These are phyloP conservation scores for Viola odorata DNA, from an alignment of 345 rosid genomes.

Conservation along the genomic window DNA sequence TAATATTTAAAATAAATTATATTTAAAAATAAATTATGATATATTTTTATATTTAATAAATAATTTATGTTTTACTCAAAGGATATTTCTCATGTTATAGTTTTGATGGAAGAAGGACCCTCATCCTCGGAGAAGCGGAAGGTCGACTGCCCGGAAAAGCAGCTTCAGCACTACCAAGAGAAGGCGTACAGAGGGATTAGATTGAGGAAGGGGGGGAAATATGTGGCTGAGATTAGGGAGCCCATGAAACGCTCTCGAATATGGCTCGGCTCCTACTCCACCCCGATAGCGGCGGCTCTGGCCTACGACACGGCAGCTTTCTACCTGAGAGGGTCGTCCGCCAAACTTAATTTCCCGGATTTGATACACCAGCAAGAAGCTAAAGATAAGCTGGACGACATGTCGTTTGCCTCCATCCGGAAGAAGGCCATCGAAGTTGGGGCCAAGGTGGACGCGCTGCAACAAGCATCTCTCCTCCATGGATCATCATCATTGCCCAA, in stretches of 20 bases:
- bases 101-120: too few relatives aligned
- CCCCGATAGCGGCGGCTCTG: slow-evolving; percentile 43
- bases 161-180: slow-evolving; percentile 11
- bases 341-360: slow-evolving; percentile 46
- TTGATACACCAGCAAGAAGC: slow-evolving; percentile 9
- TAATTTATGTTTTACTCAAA: too few relatives aligned
- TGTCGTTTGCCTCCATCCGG: slow-evolving; percentile 35
- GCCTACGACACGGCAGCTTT: slow-evolving; percentile 49
- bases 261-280: slow-evolving; percentile 47
- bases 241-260: slow-evolving; percentile 45
- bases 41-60: too few relatives aligned
- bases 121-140: slow-evolving; percentile 5
- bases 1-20: too few relatives aligned
- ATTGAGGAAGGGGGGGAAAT: slow-evolving; percentile 56
- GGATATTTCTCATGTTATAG: too few relatives aligned
- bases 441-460: slow-evolving; percentile 39
- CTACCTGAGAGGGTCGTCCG: slow-evolving; percentile 46
- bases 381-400: slow-evolving; percentile 14
- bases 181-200: slow-evolving; percentile 43
- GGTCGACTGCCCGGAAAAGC: not conserved
- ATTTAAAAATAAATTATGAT: too few relatives aligned
- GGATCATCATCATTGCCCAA: not conserved
- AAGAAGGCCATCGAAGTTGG: slow-evolving; percentile 44
- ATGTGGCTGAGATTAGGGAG: slow-evolving; percentile 48
- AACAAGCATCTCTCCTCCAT: slow-evolving; percentile 4